Conservation (phyloP, 768 basidiomycete species). For the Lentinula detonsa region DNA sequence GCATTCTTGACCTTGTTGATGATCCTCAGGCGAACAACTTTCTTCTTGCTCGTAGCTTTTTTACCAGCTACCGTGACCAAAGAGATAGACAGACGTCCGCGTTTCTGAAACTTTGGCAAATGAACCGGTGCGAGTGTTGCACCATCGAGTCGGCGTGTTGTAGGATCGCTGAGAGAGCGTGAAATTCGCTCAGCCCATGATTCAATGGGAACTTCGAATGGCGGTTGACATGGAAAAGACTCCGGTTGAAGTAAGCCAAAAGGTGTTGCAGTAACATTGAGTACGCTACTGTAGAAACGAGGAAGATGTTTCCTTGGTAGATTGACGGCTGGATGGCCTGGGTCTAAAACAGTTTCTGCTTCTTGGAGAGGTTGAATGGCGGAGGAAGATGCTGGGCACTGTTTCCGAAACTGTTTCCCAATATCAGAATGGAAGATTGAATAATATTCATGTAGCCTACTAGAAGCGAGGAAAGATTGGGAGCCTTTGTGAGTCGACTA, state of each 20-base stretch:
- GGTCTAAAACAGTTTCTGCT: background rate
- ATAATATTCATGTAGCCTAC: background rate
- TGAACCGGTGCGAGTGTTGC: background rate
- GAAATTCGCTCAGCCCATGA: constrained; percentile 1
- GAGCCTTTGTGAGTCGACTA: background rate
- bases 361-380: background rate
- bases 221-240: background rate
- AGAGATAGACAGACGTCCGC: constrained; percentile 1
- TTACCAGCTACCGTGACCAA: background rate
- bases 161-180: background rate
- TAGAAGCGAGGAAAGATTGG: background rate
- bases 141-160: background rate
- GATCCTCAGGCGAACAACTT: constrained; percentile 3
- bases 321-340: constrained; percentile 1
- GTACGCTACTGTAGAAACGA: background rate
- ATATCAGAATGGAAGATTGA: background rate
- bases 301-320: background rate
- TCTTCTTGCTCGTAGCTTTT: constrained; percentile 7
- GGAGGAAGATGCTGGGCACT: background rate
- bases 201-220: constrained; percentile 2
- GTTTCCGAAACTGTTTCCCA: background rate
- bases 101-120: background rate
- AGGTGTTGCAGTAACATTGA: background rate
- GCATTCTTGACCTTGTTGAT: constrained; percentile 4
- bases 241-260: background rate